phyloP scores from a whole-genome alignment of 2,329 filamentous ascomycete species.

The Neopestalotiopsis sp. region DNA sequence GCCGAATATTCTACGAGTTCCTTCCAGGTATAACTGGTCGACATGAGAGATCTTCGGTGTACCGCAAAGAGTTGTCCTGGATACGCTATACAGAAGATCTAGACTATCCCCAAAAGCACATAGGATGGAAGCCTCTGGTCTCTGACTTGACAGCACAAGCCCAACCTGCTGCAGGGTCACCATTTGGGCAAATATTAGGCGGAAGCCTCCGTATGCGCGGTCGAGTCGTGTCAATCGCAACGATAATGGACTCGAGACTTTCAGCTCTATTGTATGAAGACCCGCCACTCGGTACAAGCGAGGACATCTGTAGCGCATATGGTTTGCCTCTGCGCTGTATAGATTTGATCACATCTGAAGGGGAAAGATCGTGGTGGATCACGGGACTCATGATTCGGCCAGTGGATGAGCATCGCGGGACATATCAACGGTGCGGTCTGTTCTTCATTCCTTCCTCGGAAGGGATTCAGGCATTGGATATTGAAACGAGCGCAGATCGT shows the following conservation, averaged over 20 bases:
- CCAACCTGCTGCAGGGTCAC: not conserved
- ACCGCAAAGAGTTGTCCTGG: not conserved
- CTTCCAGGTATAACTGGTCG: not conserved
- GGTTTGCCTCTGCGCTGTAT: constrained; percentile 4
- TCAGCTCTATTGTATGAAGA: not conserved
- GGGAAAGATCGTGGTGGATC: not conserved
- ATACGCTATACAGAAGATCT: not conserved
- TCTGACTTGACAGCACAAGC: not conserved
- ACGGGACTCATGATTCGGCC: constrained; percentile 11
- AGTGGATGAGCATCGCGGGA: not conserved
- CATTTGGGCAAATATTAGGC: not conserved
- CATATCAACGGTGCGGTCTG: not conserved
- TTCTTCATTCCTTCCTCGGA: not conserved
- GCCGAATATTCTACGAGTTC: constrained; percentile 10
- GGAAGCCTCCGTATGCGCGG: not conserved
- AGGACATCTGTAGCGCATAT: not conserved
- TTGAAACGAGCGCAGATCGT: not conserved
- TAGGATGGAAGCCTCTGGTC: not conserved
- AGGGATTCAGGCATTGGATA: not conserved
- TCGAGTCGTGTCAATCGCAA: not conserved
- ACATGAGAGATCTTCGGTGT: not conserved
- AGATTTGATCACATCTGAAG: not conserved
- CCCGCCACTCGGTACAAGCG: not conserved
- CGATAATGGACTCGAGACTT: not conserved
- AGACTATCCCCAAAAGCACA: not conserved